A percentile compares a stretch with the other conserved stretches of the same genome.
Evolutionary conservation across 345 rosid genomes (phyloP).

Genomic region (Pistacia integerrima): DNA sequence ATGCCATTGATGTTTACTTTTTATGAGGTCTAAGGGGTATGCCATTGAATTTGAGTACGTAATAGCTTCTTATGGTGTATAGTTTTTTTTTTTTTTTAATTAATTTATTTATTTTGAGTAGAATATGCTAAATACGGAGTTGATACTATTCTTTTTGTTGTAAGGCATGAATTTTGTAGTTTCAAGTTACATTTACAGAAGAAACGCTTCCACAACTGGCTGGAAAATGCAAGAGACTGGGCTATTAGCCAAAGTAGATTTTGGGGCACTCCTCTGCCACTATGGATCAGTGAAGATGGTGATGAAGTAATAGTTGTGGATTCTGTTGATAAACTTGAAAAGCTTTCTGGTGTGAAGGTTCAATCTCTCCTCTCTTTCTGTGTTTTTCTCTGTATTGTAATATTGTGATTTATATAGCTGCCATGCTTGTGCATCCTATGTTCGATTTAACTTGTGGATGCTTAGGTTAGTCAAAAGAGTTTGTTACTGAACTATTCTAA

Average conservation of each 20-base stretch:
- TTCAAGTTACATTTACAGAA: slow-evolving; percentile 49
- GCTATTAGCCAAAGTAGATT: slow-evolving; percentile 95
- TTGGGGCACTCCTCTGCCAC: slow-evolving; percentile 99
- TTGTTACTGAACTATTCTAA: too few species aligned
- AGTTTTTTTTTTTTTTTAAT: neutral
- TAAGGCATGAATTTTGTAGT: neutral
- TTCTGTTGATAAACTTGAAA: slow-evolving; percentile 83
- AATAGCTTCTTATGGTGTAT: neutral
- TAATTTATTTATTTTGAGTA: neutral
- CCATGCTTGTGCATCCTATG: neutral
- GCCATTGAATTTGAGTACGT: neutral
- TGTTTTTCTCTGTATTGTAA: neutral
- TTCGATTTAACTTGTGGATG: neutral
- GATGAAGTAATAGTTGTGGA: slow-evolving; percentile 77
- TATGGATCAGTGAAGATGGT: slow-evolving; percentile 92
- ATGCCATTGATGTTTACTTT: neutral
- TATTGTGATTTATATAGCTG: neutral
- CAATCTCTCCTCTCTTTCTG: slow-evolving; percentile 9
- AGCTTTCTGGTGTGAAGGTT: slow-evolving; percentile 91
- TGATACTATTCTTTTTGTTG: neutral
- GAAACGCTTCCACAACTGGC: slow-evolving; percentile 98
- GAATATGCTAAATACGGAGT: neutral
- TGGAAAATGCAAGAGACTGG: slow-evolving; percentile 99
- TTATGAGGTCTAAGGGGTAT: neutral
- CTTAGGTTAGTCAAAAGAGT: neutral